A percentile compares a stretch with the other conserved stretches of the same genome.
These are phyloP conservation scores for Pleurotus tuoliensis DNA, from an alignment of 768 basidiomycete genomes.

Conservation along the genomic window DNA sequence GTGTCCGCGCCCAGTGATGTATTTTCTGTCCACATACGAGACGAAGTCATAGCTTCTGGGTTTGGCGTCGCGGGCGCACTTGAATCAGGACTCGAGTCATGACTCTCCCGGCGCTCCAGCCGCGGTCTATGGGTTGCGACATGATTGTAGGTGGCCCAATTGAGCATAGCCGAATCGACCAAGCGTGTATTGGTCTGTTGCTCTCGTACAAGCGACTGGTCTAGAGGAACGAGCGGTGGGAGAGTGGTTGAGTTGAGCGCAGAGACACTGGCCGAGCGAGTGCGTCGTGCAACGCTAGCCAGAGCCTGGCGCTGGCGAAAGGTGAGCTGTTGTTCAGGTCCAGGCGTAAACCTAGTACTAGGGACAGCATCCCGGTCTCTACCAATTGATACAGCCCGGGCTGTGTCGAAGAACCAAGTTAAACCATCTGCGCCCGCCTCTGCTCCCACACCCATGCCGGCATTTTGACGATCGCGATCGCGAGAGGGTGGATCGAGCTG, in stretches of 20 bases:
- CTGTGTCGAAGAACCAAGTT: background rate
- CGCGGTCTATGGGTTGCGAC: background rate
- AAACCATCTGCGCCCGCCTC: background rate
- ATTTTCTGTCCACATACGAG: constrained; percentile 3
- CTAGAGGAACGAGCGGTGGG: constrained; percentile 26
- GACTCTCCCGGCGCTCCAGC: background rate
- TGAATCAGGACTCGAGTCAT: constrained; percentile 5
- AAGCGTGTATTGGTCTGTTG: background rate
- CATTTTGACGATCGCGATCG: constrained; percentile 7
- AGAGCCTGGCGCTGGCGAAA: constrained; percentile 19
- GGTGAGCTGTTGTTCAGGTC: constrained; percentile 9
- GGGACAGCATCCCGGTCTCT: background rate
- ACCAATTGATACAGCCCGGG: background rate
- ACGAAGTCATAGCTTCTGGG: constrained; percentile 2
- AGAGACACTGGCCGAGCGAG: constrained; percentile 5
- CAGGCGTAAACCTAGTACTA: constrained; percentile 1
- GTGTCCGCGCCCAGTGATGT: constrained; percentile 3
- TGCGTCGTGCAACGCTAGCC: background rate
- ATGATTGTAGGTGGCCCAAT: background rate
- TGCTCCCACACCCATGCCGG: constrained; percentile 1
- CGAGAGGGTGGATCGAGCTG: background rate
- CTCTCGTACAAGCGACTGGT: constrained; percentile 20
- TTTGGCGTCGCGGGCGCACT: constrained; percentile 3
- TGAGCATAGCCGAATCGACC: background rate
- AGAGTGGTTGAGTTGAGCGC: constrained; percentile 19